A percentile compares a stretch with the other conserved stretches of the same genome.
Evolutionary conservation across 2,329 filamentous ascomycete species (phyloP).

Genomic region (Teratosphaeria gauchensis): DNA sequence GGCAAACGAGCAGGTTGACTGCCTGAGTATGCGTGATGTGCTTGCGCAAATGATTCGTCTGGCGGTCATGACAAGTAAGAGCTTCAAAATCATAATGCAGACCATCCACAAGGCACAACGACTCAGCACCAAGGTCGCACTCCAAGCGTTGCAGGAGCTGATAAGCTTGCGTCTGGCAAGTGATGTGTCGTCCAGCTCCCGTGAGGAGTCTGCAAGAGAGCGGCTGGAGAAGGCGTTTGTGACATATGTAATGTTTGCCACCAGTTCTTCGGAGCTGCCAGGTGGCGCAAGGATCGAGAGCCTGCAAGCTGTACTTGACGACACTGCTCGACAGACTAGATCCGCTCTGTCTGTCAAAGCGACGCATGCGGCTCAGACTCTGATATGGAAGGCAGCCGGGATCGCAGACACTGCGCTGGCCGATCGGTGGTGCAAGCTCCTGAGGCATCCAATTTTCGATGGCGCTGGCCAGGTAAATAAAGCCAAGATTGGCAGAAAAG

Average conservation of each 20-base stretch:
- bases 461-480: constrained; percentile 56
- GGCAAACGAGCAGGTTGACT: constrained; percentile 27
- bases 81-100: constrained; percentile 56
- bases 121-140: constrained; percentile 28
- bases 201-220: constrained; percentile 27
- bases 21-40: constrained; percentile 36
- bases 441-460: constrained; percentile 57
- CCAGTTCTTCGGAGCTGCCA: constrained; percentile 27
- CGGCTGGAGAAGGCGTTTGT: constrained; percentile 64
- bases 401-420: neutral
- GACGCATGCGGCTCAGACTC: constrained; percentile 57
- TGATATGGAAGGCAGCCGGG: constrained; percentile 61
- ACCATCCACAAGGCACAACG: constrained; percentile 56
- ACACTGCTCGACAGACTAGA: constrained; percentile 37
- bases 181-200: constrained; percentile 19
- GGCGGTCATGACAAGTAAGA: constrained; percentile 51
- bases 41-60: constrained; percentile 53
- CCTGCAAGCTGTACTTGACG: constrained; percentile 37
- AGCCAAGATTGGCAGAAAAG: constrained; percentile 56
- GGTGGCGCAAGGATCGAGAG: constrained; percentile 25
- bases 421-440: constrained; percentile 57
- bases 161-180: constrained; percentile 47
- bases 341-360: constrained; percentile 48
- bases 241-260: constrained; percentile 57
- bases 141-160: constrained; percentile 52